These are phyloP conservation scores for Babesia caballi DNA, from an alignment of 169 alveolate species.

Conservation along the genomic window DNA sequence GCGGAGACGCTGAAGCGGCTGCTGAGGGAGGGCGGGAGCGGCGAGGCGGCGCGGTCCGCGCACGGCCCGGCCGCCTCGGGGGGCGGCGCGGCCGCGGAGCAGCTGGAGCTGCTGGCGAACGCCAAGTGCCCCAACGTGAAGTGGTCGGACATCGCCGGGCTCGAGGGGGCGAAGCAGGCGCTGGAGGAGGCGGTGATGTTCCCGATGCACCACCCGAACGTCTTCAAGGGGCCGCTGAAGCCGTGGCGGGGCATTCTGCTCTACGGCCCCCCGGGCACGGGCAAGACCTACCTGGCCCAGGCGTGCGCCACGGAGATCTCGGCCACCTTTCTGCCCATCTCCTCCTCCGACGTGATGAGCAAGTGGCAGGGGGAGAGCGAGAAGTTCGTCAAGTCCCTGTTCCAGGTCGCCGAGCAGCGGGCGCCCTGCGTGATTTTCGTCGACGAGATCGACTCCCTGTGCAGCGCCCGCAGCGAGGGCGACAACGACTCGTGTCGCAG, in stretches of 20 bases:
- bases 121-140: slow-evolving; percentile 81
- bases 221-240: slow-evolving; percentile 87
- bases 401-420: slow-evolving; percentile 93
- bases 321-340: slow-evolving; percentile 90
- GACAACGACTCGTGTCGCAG: slow-evolving; percentile 97
- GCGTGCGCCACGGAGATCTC: slow-evolving; percentile 99
- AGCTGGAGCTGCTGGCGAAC: slow-evolving; percentile 37
- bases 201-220: slow-evolving; percentile 93
- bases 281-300: slow-evolving; percentile 97
- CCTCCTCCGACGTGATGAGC: slow-evolving; percentile 95
- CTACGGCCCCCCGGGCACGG: slow-evolving; percentile 97
- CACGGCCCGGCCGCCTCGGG: neutral
- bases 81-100: slow-evolving; percentile 36
- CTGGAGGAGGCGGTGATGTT: slow-evolving; percentile 93
- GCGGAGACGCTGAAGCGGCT: slow-evolving; percentile 70
- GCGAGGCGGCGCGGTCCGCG: neutral
- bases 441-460: slow-evolving; percentile 97
- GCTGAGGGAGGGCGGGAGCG: slow-evolving; percentile 15
- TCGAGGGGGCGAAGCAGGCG: slow-evolving; percentile 90
- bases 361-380: slow-evolving; percentile 99
- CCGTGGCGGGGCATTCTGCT: slow-evolving; percentile 83
- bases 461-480: slow-evolving; percentile 91
- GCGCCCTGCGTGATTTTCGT: slow-evolving; percentile 96
- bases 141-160: slow-evolving; percentile 94
- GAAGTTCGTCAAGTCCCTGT: slow-evolving; percentile 89